Base-by-base conservation (phyloP, 2,329 filamentous ascomycete genomes). In the Akanthomyces uredinophilus region DNA sequence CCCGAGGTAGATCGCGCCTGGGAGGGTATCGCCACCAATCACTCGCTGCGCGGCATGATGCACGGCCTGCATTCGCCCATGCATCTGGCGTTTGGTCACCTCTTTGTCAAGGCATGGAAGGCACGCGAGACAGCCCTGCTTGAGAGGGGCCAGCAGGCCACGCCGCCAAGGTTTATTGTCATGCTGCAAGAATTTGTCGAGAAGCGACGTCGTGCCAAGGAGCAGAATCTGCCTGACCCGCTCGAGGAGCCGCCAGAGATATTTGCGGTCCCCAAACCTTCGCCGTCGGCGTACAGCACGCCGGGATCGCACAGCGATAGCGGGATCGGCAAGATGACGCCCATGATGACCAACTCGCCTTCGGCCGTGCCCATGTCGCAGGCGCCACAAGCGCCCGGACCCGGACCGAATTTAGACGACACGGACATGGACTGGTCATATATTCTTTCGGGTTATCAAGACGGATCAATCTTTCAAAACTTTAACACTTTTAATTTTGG, bases 41-140 rank as follows among this genome's bases (percentile, higher is more conserved):
- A 85, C 67, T 79, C 83, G 6, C 75, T 78, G 32, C 75, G 84
- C 47, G 78, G 80, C 2, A 72, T 84, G 56, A 74, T 77, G 39
- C 78, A 78, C 49, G 78, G 81, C 62, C 72, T 81, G 53, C 78
- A 80, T 55, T 85, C 77, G 49, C 84, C 84, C 7, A 78, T 87
- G 73, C 83, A 86, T 66, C 73, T 81, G 35, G 81, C 81, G 1
- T 85, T 89, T 64, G 81, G 82, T 1, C 76, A 77, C 22, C 77
- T 83, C 20, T 83, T 89, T 46, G 72, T 88, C 62, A 87, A 85
- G 67, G 85, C 85, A 0, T 89, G 86, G 86, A 80, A 83, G 49
- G 82, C 82, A 2, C 80, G 81, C 60, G 81, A 81, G 66, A 74
- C 78, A 2, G 79, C 80, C 14, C 77, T 81, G 65, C 65, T 73